Evolutionary conservation across 805 yeast genomes (phyloP).

Genomic region (Nakazawaea wyomingensis): DNA sequence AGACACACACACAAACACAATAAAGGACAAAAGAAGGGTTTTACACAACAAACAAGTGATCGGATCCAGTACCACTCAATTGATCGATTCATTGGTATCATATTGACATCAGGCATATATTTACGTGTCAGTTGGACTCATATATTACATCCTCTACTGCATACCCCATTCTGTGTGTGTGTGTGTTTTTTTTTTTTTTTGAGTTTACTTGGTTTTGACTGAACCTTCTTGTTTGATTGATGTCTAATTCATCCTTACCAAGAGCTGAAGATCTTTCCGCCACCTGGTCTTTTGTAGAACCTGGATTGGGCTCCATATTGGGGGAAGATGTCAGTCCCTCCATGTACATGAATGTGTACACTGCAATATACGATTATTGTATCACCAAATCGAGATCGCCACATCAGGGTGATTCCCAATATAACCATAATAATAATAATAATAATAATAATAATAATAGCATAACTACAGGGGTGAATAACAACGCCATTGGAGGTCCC

Average conservation of each 20-base stretch:
- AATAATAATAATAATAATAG: background rate
- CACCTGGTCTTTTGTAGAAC: constrained; percentile 76
- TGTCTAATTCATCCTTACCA: constrained; percentile 29
- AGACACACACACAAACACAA: no score
- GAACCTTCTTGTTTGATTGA: background rate
- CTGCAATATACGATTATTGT: constrained; percentile 91
- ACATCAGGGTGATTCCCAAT: constrained; percentile 22
- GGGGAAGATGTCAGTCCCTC: constrained; percentile 65
- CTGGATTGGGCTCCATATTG: constrained; percentile 64
- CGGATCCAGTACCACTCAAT: no score
- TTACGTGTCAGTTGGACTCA: no score
- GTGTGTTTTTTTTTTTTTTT: no score
- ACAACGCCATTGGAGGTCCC: constrained; percentile 22
- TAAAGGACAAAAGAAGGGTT: no score
- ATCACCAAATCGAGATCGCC: constrained; percentile 65
- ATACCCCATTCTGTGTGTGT: no score
- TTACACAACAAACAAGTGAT: no score
- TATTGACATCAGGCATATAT: no score
- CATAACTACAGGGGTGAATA: background rate
- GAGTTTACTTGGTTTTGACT: no score
- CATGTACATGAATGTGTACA: constrained; percentile 85
- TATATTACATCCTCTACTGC: no score
- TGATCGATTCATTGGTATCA: no score
- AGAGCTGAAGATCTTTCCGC: constrained; percentile 57
- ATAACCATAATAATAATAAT: constrained; percentile 17